A percentile compares a stretch with the other conserved stretches of the same genome.
phyloP scores from a whole-genome alignment of 2,329 filamentous ascomycete species.

The Ophiostoma piceae region DNA sequence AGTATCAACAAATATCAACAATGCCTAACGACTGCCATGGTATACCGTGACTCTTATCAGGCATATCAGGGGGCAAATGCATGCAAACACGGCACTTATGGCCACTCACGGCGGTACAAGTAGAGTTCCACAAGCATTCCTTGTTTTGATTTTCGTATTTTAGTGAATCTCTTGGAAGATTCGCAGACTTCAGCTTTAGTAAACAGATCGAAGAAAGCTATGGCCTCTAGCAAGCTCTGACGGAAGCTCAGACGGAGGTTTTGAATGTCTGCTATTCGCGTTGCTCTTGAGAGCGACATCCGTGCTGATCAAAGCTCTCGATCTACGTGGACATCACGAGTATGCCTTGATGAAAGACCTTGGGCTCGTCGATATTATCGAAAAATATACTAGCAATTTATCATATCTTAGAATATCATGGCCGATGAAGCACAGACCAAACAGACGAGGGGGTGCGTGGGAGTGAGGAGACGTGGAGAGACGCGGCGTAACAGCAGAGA shows the following conservation, averaged over 20 bases:
- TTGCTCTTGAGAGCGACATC: background rate
- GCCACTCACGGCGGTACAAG: background rate
- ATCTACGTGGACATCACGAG: background rate
- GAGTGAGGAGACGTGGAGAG: background rate
- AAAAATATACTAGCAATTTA: too few relatives aligned
- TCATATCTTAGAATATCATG: background rate
- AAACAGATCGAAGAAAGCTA: background rate
- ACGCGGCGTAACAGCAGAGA: background rate
- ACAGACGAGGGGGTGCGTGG: background rate
- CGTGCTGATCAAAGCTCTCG: background rate
- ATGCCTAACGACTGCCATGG: background rate
- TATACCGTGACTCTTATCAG: background rate
- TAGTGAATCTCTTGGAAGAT: too few relatives aligned
- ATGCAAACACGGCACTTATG: background rate
- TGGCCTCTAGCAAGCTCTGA: background rate
- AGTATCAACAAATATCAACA: background rate
- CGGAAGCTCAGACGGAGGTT: background rate
- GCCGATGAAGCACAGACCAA: background rate
- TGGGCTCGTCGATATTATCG: too few relatives aligned
- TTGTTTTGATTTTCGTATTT: constrained; percentile 2
- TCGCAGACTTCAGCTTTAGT: too few relatives aligned
- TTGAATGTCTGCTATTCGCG: background rate
- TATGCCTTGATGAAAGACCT: background rate
- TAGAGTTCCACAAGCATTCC: background rate
- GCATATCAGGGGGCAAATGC: background rate